Conservation (phyloP, 257 asterid species). For the Solanum chiquidenum region DNA sequence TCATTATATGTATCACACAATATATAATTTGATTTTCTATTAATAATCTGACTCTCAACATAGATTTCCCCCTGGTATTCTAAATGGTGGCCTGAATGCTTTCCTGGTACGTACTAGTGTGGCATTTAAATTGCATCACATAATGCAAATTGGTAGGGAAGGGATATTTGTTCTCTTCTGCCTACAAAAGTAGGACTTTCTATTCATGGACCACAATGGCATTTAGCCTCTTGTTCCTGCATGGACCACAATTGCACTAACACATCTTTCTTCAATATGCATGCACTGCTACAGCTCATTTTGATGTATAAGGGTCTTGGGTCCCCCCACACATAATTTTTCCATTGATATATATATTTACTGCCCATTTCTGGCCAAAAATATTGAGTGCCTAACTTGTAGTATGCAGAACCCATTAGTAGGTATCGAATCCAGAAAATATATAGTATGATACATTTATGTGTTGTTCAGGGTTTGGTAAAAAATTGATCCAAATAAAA, state of each 20-base stretch:
- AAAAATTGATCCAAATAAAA: too few species aligned
- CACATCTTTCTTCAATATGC: not conserved
- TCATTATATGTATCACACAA: too few species aligned
- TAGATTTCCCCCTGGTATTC: too few species aligned
- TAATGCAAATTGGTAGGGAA: not conserved
- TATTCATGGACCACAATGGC: not conserved
- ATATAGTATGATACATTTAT: not conserved
- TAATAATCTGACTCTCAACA: too few species aligned
- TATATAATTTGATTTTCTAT: too few species aligned
- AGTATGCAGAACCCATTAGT: not conserved
- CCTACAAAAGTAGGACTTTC: not conserved
- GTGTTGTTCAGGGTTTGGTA: too few species aligned
- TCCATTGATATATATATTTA: not conserved
- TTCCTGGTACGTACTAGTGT: not conserved
- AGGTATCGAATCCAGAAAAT: not conserved
- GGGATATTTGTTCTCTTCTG: not conserved
- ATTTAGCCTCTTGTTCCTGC: not conserved
- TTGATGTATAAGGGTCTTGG: not conserved
- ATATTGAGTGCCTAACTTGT: not conserved
- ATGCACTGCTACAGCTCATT: not conserved
- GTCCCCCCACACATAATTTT: not conserved
- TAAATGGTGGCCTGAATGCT: not conserved
- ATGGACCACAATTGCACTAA: slow-evolving; percentile 1
- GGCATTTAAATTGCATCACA: not conserved
- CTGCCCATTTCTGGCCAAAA: not conserved